These are phyloP conservation scores for Tetrapisispora iriomotensis DNA, from an alignment of 805 yeast species.

Conservation along the genomic window DNA sequence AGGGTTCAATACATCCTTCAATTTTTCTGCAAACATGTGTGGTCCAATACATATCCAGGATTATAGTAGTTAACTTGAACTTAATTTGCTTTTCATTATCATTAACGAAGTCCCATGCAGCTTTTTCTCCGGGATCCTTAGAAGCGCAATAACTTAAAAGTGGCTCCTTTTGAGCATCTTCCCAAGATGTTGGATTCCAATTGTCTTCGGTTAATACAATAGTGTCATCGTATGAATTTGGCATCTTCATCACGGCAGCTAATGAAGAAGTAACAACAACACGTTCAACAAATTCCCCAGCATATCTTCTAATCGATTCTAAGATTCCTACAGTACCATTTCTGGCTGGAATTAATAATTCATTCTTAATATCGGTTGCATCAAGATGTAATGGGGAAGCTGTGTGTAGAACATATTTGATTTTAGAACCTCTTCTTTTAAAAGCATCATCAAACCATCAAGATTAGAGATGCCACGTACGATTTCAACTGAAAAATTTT, in stretches of 20 bases:
- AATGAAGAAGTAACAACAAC: slow-evolving; percentile 48
- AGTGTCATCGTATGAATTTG: slow-evolving; percentile 1
- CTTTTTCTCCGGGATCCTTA: slow-evolving; percentile 46
- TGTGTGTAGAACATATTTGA: slow-evolving; percentile 39
- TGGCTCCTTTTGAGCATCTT: slow-evolving; percentile 14
- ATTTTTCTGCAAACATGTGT: slow-evolving; percentile 34
- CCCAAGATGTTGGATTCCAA: slow-evolving; percentile 32
- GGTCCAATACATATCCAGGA: slow-evolving; percentile 45
- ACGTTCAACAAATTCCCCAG: slow-evolving; percentile 33
- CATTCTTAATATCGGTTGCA: slow-evolving; percentile 36
- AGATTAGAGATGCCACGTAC: slow-evolving; percentile 29
- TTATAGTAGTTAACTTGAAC: slow-evolving; percentile 35
- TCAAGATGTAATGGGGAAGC: slow-evolving; percentile 38
- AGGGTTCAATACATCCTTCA: slow-evolving; percentile 29
- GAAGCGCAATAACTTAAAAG: slow-evolving; percentile 33
- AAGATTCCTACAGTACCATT: slow-evolving; percentile 43
- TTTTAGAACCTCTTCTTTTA: slow-evolving; percentile 30
- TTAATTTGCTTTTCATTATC: slow-evolving; percentile 29
- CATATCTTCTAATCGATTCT: slow-evolving; percentile 34
- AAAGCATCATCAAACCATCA: slow-evolving; percentile 40
- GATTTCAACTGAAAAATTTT: slow-evolving; percentile 24
- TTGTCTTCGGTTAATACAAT: slow-evolving; percentile 23
- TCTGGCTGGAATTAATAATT: slow-evolving; percentile 43
- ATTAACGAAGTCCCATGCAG: slow-evolving; percentile 44
- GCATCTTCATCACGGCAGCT: slow-evolving; percentile 34